A percentile compares a stretch with the other conserved stretches of the same genome.
Conservation (phyloP, 805 yeast genomes). For the Yarrowia yakushimensis region DNA sequence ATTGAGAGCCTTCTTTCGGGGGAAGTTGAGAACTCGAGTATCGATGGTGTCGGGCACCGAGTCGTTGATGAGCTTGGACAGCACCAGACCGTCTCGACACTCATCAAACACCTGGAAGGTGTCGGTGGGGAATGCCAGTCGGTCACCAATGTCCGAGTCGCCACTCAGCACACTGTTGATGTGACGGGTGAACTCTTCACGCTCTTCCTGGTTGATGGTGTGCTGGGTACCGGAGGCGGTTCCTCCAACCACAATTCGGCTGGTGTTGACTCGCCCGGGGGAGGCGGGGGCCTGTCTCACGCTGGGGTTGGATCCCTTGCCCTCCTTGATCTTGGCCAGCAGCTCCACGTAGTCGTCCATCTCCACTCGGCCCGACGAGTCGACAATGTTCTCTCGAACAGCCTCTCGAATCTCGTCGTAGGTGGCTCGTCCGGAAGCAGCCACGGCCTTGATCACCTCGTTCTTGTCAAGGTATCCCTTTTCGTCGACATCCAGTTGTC, state of each 20-base stretch:
- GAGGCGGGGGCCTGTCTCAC: constrained; percentile 23
- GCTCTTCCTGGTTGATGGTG: constrained; percentile 95
- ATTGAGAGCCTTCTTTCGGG: constrained; percentile 77
- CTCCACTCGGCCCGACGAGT: constrained; percentile 96
- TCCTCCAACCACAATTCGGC: constrained; percentile 76
- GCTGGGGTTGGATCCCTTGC: constrained; percentile 25
- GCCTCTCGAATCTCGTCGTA: constrained; percentile 95
- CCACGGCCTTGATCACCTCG: constrained; percentile 77
- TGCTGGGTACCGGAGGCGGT: constrained; percentile 90
- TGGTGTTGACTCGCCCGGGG: constrained; percentile 31
- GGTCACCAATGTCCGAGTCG: constrained; percentile 75
- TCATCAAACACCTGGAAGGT: constrained; percentile 95
- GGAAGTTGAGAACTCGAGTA: constrained; percentile 90
- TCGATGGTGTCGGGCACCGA: constrained; percentile 98
- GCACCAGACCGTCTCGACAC: constrained; percentile 89
- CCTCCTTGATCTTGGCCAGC: constrained; percentile 71
- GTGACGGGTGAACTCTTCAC: constrained; percentile 92
- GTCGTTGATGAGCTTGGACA: constrained; percentile 91
- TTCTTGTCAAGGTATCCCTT: constrained; percentile 93
- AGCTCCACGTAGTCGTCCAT: constrained; percentile 88
- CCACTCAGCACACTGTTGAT: constrained; percentile 89
- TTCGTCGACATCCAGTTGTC: constrained; percentile 82
- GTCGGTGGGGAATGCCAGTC: constrained; percentile 89
- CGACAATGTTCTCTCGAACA: constrained; percentile 83
- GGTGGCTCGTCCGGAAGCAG: constrained; percentile 71